Percentiles rank a stretch among this genome's conserved stretches.
Evolutionary conservation across 2,329 filamentous ascomycete species (phyloP).

Genomic region (Diplodia scrobiculata): DNA sequence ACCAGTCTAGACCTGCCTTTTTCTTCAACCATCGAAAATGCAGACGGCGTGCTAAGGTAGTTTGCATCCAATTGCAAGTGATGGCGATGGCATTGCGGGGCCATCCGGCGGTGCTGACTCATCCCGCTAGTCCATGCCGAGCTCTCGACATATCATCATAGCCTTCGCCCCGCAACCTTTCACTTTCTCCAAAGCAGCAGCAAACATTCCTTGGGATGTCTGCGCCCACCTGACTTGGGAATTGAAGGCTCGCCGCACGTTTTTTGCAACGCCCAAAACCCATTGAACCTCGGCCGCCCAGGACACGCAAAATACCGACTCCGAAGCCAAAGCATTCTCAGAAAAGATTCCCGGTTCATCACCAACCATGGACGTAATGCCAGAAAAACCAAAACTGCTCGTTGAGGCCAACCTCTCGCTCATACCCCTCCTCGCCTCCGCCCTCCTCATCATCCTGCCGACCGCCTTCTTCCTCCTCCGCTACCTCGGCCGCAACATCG

Average conservation of each 20-base stretch:
- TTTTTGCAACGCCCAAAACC: background rate
- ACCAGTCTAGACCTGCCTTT: background rate
- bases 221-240: too few species aligned
- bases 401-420: background rate
- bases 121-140: background rate
- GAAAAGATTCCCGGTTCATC: background rate
- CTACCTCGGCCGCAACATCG: conserved; percentile 10
- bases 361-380: background rate
- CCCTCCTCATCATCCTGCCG: conserved; percentile 5
- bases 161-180: conserved; percentile 2
- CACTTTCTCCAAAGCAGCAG: background rate
- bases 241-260: too few species aligned
- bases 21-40: background rate
- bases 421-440: background rate
- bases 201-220: background rate
- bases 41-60: too few species aligned
- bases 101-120: background rate
- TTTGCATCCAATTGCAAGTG: background rate
- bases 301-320: background rate
- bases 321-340: background rate
- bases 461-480: conserved; percentile 17
- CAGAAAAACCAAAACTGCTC: background rate
- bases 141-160: background rate
- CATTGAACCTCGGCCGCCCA: background rate
- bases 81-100: background rate